phyloP scores from a whole-genome alignment of 768 basidiomycete genomes.

The Amyloporia xantha region DNA sequence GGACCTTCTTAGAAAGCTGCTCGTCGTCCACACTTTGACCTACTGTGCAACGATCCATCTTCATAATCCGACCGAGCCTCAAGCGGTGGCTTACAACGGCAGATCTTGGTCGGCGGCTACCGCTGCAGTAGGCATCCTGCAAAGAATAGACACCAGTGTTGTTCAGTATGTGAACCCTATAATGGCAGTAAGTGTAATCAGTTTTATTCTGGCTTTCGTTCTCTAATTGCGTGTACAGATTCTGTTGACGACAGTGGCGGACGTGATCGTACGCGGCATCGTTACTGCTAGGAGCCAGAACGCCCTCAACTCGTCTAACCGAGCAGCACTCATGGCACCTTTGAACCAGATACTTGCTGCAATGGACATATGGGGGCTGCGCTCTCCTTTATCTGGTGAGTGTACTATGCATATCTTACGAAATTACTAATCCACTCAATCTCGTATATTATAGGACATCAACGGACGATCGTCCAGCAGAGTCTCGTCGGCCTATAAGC shows the following conservation, averaged over 20 bases:
- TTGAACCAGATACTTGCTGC: conserved; percentile 7
- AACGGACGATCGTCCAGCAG: neutral
- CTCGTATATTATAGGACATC: neutral
- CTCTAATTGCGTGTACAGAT: neutral
- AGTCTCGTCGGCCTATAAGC: neutral
- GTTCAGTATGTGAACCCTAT: neutral
- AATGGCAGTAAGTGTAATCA: neutral
- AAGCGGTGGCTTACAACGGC: conserved; percentile 9
- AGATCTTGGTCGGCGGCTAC: conserved; percentile 16
- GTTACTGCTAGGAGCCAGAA: conserved; percentile 1
- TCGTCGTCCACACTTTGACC: conserved; percentile 21
- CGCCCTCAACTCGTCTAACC: conserved; percentile 1
- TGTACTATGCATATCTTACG: neutral
- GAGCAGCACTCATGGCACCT: neutral
- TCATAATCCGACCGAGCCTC: conserved; percentile 17
- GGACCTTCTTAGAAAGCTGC: conserved; percentile 15
- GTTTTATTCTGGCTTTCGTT: neutral
- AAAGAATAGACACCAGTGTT: conserved; percentile 7
- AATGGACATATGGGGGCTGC: neutral
- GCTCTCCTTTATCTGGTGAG: neutral
- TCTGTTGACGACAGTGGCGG: neutral
- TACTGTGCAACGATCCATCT: conserved; percentile 25
- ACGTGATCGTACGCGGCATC: conserved; percentile 1
- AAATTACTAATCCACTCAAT: no score
- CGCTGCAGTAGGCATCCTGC: conserved; percentile 13